Base-by-base conservation (phyloP, 441 rosid species). In the Cnidoscolus chayamansa region DNA sequence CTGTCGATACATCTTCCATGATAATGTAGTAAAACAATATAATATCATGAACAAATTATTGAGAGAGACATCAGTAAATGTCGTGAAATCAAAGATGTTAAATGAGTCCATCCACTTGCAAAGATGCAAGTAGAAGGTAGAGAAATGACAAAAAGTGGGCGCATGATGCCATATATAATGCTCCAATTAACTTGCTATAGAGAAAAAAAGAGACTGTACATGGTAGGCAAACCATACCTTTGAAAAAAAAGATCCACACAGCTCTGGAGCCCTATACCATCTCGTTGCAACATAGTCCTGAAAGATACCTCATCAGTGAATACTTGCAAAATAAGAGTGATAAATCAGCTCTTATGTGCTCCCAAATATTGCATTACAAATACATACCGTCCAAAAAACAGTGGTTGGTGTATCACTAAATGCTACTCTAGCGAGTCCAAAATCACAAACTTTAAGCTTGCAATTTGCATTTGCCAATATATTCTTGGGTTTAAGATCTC, bases 221-320 rank as follows among this genome's bases (percentile, higher is more conserved):
- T 7, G 54, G 40, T 56, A 43, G 40, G 70, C 1, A 10, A 76
- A 70, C 20, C 72, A 80, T 86, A 96, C 99, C 97, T 92, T 93
- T 51, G 99, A 90, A 78, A 82, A 96, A 83, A 96, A 96, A 47
- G 98, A 96, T 61, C 99, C 98, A 80, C 98, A 93, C 13, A 96
- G 85, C 83, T 93, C 99, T 31, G 99, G 99, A 56, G 99, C 99
- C 76, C 99, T 89, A 76, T 96, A 93, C 99, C 99, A 96, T 82
- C 99, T 84, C 17, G 99, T 93, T 63, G 98, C 97, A 79, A 96
- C 99, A 79, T 96, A 96, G 74, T 96, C 99, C 98, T 90, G 82
- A 31, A 78, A 69, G 20, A 72, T 15, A 37, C 57, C 65, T 67
- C 48, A 74, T 12, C 67, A 45, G 64, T 53, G 53, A 13, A 67